phyloP scores from a whole-genome alignment of 768 basidiomycete species.

The Clitopilus passeckerianus region DNA sequence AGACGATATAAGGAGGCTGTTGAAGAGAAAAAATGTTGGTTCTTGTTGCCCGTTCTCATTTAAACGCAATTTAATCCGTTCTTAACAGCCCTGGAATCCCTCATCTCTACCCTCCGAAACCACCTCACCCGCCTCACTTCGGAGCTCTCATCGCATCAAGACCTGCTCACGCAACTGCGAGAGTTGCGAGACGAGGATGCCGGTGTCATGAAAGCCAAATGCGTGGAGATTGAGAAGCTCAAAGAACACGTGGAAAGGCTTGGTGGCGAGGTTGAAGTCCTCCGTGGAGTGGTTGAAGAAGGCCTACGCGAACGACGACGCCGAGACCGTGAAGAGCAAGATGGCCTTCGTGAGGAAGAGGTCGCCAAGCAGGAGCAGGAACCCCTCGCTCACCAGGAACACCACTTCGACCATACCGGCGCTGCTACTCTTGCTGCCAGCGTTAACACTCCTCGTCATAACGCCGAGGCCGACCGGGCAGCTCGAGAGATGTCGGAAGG shows the following conservation, averaged over 20 bases:
- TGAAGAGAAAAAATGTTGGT: constrained; percentile 82
- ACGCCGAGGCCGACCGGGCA: not conserved
- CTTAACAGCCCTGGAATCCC: constrained; percentile 67
- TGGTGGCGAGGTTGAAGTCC: constrained; percentile 78
- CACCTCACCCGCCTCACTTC: constrained; percentile 76
- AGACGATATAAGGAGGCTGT: constrained; percentile 72
- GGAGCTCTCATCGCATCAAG: constrained; percentile 75
- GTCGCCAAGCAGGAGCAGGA: constrained; percentile 20
- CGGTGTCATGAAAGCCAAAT: constrained; percentile 50
- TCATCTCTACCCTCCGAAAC: constrained; percentile 66
- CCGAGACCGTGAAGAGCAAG: not conserved
- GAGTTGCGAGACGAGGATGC: constrained; percentile 59
- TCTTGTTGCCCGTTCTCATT: constrained; percentile 1
- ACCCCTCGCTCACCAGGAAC: constrained; percentile 5
- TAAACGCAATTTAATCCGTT: constrained; percentile 12
- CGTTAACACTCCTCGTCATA: not conserved
- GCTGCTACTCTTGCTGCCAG: not conserved
- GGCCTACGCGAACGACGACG: constrained; percentile 71
- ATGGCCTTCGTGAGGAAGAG: constrained; percentile 19
- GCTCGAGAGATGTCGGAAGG: constrained; percentile 12
- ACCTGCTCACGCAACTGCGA: constrained; percentile 62
- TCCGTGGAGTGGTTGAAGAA: constrained; percentile 84
- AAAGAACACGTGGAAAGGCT: constrained; percentile 76
- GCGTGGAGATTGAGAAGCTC: constrained; percentile 62
- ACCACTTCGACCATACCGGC: constrained; percentile 2